phyloP scores from a whole-genome alignment of 2,329 filamentous ascomycete genomes.

The Exophiala mesophila region DNA sequence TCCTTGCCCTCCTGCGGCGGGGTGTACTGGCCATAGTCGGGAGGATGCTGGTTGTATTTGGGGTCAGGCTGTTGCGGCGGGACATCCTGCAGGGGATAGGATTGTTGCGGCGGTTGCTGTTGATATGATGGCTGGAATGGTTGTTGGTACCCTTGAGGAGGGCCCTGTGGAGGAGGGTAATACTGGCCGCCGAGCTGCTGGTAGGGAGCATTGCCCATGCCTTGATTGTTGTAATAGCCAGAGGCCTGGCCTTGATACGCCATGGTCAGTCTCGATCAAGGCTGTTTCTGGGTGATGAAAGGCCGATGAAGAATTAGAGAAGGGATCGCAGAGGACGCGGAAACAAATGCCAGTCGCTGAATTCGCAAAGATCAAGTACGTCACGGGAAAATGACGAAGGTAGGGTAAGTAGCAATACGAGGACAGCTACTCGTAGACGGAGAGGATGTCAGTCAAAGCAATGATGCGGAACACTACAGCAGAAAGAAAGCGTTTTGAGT shows the following conservation, averaged over 20 bases:
- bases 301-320: too few relatives aligned
- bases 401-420: too few relatives aligned
- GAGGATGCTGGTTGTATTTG: slow-evolving; percentile 29
- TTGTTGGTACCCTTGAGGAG: slow-evolving; percentile 21
- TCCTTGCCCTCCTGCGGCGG: slow-evolving; percentile 43
- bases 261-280: too few relatives aligned
- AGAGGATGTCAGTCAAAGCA: too few relatives aligned
- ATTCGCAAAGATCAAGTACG: too few relatives aligned
- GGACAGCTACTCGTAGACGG: too few relatives aligned
- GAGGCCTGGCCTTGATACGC: slow-evolving; percentile 26
- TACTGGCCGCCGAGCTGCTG: slow-evolving; percentile 16
- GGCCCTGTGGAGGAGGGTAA: slow-evolving; percentile 7
- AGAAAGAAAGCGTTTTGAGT: background rate
- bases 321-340: too few relatives aligned
- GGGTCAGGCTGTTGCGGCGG: slow-evolving; percentile 17
- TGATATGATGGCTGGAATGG: slow-evolving; percentile 12
- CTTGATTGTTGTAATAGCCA: slow-evolving; percentile 23
- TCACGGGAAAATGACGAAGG: too few relatives aligned
- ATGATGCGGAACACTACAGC: background rate
- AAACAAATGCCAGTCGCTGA: too few relatives aligned
- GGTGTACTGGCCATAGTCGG: slow-evolving; percentile 36
- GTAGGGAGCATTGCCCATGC: slow-evolving; percentile 6
- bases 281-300: too few relatives aligned
- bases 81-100: background rate
- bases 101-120: slow-evolving; percentile 12